These are phyloP conservation scores for Cordyceps javanica DNA, from an alignment of 2,329 filamentous ascomycete genomes.

Conservation along the genomic window DNA sequence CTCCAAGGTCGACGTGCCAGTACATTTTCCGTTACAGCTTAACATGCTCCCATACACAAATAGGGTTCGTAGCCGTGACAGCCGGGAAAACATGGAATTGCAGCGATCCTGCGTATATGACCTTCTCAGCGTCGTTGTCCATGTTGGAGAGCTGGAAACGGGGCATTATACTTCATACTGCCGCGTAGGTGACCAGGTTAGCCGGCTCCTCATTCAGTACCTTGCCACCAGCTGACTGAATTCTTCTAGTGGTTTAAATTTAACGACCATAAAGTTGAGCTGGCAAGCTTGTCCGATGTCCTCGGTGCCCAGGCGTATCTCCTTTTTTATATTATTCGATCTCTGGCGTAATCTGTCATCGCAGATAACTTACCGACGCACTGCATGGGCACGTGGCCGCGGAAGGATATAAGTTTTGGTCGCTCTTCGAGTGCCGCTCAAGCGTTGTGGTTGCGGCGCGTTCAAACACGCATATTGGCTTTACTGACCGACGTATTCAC, in stretches of 20 bases:
- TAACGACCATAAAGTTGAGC: constrained; percentile 87
- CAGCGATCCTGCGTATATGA: constrained; percentile 72
- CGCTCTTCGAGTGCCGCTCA: not conserved
- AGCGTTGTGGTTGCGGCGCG: not conserved
- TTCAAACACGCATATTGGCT: not conserved
- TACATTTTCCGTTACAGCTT: constrained; percentile 78
- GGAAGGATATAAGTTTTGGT: not conserved
- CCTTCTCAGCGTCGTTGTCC: constrained; percentile 82
- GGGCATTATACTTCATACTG: constrained; percentile 92
- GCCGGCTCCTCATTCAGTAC: not conserved
- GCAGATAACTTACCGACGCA: not conserved
- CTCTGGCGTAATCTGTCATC: constrained; percentile 36
- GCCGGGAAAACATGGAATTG: constrained; percentile 49
- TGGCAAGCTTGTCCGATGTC: constrained; percentile 79
- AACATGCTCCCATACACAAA: constrained; percentile 90
- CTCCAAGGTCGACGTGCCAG: constrained; percentile 80
- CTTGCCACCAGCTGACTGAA: constrained; percentile 12
- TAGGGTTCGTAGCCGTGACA: constrained; percentile 46
- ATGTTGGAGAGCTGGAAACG: constrained; percentile 87
- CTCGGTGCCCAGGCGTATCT: constrained; percentile 82
- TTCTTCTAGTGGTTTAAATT: constrained; percentile 78
- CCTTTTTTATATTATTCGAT: constrained; percentile 75
- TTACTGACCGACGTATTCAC: not conserved
- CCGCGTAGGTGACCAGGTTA: constrained; percentile 63
- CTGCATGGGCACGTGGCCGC: not conserved